These are phyloP conservation scores for Fraxinus anomala DNA, from an alignment of 257 asterid species.

Conservation along the genomic window DNA sequence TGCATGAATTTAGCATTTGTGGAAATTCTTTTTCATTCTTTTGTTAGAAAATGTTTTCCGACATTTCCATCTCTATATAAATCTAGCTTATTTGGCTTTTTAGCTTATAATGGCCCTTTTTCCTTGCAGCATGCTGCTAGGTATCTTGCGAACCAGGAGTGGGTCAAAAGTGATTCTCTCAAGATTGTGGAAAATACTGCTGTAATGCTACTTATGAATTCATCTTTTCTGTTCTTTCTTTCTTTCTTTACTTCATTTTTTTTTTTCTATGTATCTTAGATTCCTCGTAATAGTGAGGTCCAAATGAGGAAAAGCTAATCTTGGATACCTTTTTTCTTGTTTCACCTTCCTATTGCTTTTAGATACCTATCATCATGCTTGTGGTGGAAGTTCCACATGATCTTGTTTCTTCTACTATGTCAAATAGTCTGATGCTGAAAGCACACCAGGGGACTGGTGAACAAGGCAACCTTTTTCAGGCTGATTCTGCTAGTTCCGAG, in stretches of 20 bases:
- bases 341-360: slow-evolving; percentile 25
- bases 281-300: not conserved
- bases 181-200: slow-evolving; percentile 99
- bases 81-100: slow-evolving; percentile 27
- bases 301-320: slow-evolving; percentile 1
- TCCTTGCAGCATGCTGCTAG: slow-evolving; percentile 96
- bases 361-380: slow-evolving; percentile 99
- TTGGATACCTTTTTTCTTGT: slow-evolving; percentile 20
- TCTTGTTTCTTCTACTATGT: slow-evolving; percentile 53
- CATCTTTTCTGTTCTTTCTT: slow-evolving; percentile 9
- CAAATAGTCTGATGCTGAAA: slow-evolving; percentile 52
- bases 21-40: slow-evolving; percentile 2
- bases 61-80: slow-evolving; percentile 16
- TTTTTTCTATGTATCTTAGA: not conserved
- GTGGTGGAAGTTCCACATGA: slow-evolving; percentile 96
- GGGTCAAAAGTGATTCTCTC: slow-evolving; percentile 99
- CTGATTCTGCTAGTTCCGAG: slow-evolving; percentile 49
- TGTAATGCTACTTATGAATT: slow-evolving; percentile 54
- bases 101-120: slow-evolving; percentile 30
- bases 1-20: not conserved
- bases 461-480: slow-evolving; percentile 48
- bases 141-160: slow-evolving; percentile 97
- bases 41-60: slow-evolving; percentile 10
- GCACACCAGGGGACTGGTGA: slow-evolving; percentile 46
- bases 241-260: not conserved